phyloP scores from a whole-genome alignment of 2,329 filamentous ascomycete species.

The Trichoderma pleuroti region DNA sequence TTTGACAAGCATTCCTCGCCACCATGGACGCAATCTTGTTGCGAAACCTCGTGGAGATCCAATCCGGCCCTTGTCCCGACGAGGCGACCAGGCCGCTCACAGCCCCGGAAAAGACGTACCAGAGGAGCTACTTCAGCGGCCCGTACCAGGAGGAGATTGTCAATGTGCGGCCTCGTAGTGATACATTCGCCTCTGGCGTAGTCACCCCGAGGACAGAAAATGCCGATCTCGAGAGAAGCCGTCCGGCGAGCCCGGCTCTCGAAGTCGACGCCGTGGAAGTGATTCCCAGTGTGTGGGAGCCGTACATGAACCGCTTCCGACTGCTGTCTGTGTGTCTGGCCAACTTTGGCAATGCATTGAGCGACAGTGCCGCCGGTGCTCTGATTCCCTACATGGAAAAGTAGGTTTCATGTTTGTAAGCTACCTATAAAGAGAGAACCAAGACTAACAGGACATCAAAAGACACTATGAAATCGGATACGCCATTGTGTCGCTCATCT shows the following conservation, averaged over 20 bases:
- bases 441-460: neutral
- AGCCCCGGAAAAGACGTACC: constrained; percentile 36
- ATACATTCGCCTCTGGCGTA: constrained; percentile 16
- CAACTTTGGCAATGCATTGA: constrained; percentile 67
- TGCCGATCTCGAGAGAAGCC: constrained; percentile 50
- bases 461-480: constrained; percentile 72
- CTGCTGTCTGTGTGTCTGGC: constrained; percentile 62
- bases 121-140: constrained; percentile 39
- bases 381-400: constrained; percentile 77
- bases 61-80: constrained; percentile 25
- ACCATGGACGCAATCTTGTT: constrained; percentile 36
- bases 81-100: constrained; percentile 26
- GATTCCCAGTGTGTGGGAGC: constrained; percentile 56
- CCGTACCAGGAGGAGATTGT: constrained; percentile 32
- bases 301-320: constrained; percentile 67
- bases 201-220: constrained; percentile 18
- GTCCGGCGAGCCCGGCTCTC: constrained; percentile 44
- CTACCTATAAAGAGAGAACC: neutral
- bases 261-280: constrained; percentile 40
- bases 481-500: constrained; percentile 75
- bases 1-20: neutral
- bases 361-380: constrained; percentile 72
- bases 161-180: constrained; percentile 23
- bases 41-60: constrained; percentile 33
- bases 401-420: constrained; percentile 29